Evolutionary conservation across 768 basidiomycete species (phyloP).

Genomic region (Trichaptum fuscoviolaceum): DNA sequence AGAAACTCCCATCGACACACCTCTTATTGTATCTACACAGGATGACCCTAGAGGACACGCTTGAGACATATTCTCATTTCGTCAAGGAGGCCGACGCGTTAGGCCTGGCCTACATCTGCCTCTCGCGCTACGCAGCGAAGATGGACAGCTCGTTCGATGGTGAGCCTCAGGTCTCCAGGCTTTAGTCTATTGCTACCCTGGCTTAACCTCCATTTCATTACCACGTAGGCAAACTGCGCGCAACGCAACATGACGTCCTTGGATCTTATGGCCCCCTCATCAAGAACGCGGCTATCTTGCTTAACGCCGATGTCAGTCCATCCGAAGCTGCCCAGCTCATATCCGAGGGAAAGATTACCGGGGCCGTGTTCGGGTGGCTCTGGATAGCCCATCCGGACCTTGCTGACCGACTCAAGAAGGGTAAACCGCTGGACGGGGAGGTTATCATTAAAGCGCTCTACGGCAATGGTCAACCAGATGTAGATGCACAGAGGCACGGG

Average conservation of each 20-base stretch:
- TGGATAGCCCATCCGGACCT: slow-evolving; percentile 39
- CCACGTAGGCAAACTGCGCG: slow-evolving; percentile 27
- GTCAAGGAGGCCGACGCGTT: slow-evolving; percentile 36
- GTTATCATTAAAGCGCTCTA: slow-evolving; percentile 21
- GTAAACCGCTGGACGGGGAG: slow-evolving; percentile 21
- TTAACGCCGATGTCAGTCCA: slow-evolving; percentile 33
- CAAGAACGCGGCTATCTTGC: slow-evolving; percentile 31
- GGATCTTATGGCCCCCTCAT: slow-evolving; percentile 31
- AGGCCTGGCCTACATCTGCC: slow-evolving; percentile 27
- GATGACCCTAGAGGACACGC: slow-evolving; percentile 40
- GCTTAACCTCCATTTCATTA: background rate
- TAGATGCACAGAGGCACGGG: slow-evolving; percentile 22
- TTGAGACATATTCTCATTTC: slow-evolving; percentile 38
- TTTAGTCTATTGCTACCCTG: too few relatives aligned
- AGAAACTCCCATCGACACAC: too few relatives aligned
- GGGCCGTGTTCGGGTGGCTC: slow-evolving; percentile 31
- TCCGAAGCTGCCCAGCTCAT: slow-evolving; percentile 35
- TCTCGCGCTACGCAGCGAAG: slow-evolving; percentile 23
- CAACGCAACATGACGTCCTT: slow-evolving; percentile 35
- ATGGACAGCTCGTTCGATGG: slow-evolving; percentile 29
- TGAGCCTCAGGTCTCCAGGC: too few relatives aligned
- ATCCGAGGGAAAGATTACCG: slow-evolving; percentile 29
- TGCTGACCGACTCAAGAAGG: slow-evolving; percentile 30
- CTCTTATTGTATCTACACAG: too few relatives aligned
- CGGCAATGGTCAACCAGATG: slow-evolving; percentile 9